Base-by-base conservation (phyloP, 179 eudicot genomes). In the Vitellaria paradoxa region DNA sequence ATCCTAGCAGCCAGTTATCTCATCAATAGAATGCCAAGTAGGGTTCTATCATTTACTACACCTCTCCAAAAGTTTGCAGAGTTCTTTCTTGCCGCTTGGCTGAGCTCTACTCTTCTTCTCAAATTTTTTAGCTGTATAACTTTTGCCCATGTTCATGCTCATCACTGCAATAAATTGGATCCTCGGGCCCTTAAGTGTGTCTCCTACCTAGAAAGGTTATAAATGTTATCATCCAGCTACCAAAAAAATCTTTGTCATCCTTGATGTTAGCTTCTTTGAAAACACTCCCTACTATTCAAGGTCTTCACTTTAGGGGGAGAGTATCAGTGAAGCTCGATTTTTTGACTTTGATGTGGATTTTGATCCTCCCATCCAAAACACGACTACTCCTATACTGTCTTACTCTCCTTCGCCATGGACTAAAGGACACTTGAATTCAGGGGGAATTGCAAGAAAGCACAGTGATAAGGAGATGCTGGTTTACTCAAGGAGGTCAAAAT, bases 261-360 rank as follows among this genome's bases (percentile, higher is more conserved):
- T 75, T 59, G 61, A 75, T 64, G 78, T 75, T 0, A 24, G 20
- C 5, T 75, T 75, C 11, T 75, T 75, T 64, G 78, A 75, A 52
- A 62, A 63, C 5, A 37, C 46, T 45, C 52, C 70, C 6, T 75
- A 63, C 46, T 64, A 5, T 30, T 46, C 65, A 18, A 42, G 59
- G 15, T 2, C 50, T 40, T 23, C 59, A 2, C 13, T 73, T 73
- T 53, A 63, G 59, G 78, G 78, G 78, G 78, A 64, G 59, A 64
- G 13, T 49, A 3, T 40, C 1, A 49, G 55, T 7, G 70, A 62
- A 63, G 18, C 62, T 75, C 46, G 63, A 12, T 4, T 20, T 63
- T 75, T 12, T 57, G 18, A 18, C 7, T 13, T 13, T 57, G 20
- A 5, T 12, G 6, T 17, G 6, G 7, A 14, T 13, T 17, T 57